Base-by-base conservation (phyloP, 768 basidiomycete species). In the Aureoboletus auriporus region DNA sequence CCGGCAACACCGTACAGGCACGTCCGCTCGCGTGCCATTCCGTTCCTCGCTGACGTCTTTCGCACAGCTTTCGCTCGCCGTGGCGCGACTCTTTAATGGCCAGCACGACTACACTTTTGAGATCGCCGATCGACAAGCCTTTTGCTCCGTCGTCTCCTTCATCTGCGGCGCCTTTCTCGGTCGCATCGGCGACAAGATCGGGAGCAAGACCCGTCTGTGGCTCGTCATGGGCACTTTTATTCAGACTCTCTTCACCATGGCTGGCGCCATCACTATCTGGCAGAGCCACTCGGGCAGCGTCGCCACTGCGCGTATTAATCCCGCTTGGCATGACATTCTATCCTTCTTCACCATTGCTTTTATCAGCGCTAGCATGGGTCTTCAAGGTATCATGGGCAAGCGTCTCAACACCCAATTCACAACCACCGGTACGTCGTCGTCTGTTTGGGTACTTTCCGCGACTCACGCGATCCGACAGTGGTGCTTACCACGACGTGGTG, bases 401-500 rank as follows among this genome's bases (percentile, higher is more conserved):
- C 71, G 87, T 31, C 63, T 89, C 53, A 85, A 85, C 58, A 85
- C 84, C 8, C 84, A 89, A 62, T 92, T 86, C 62, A 82, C 84
- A 13, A 86, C 84, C 0, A 86, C 84, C 16, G 83, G 85, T 86
- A 37, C 60, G 80, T 75, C 8, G 2, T 11, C 29, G 4, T 20
- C 20, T 5, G 5, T 26, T 14, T 36, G 52, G 34, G 28, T 31
- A 12, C 7, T 3, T 27, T 36, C 29, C 16, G 12, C 29, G 37
- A 26, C 39, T 46, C 9, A 58, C 49, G 8, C 38, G 9, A 27
- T n/a, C 12, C 35, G 40, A 17, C 63, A 82, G 88, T 91, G 54
- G 88, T 92, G 38, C 73, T 93, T 9, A 93, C 91, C 13, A 89
- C 87, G 14, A 78, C 91, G 48, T 93, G 89, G 89, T 89, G 90